Conservation (phyloP, 805 yeast genomes). For the Alloascoidea hylecoeti region DNA sequence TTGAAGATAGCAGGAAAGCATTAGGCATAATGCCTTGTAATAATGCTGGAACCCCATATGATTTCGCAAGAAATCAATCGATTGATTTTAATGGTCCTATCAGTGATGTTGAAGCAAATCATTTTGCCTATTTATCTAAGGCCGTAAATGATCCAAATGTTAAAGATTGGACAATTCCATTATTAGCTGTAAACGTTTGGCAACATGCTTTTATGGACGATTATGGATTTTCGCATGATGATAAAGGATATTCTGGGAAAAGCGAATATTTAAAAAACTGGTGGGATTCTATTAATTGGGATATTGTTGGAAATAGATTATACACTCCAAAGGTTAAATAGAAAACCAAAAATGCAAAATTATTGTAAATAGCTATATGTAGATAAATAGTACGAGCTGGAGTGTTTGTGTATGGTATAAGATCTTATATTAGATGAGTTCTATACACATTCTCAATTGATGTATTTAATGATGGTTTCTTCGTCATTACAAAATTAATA, state of each 20-base stretch:
- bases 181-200: slow-evolving; percentile 76
- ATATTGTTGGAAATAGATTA: slow-evolving; percentile 11
- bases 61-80: slow-evolving; percentile 41
- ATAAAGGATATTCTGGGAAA: too few relatives aligned
- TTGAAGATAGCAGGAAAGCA: slow-evolving; percentile 35
- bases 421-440: too few relatives aligned
- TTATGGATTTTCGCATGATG: slow-evolving; percentile 56
- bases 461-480: too few relatives aligned
- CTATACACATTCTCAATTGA: too few relatives aligned
- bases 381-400: too few relatives aligned
- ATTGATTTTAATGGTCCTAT: slow-evolving; percentile 69
- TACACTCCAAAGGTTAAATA: too few relatives aligned
- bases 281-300: slow-evolving; percentile 80
- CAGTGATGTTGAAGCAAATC: too few relatives aligned
- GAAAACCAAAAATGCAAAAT: too few relatives aligned
- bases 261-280: slow-evolving; percentile 56
- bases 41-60: slow-evolving; percentile 77
- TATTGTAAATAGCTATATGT: too few relatives aligned
- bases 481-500: too few relatives aligned
- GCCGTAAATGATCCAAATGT: slow-evolving; percentile 26
- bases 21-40: slow-evolving; percentile 72
- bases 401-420: too few relatives aligned
- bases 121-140: too few relatives aligned
- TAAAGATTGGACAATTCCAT: slow-evolving; percentile 33
- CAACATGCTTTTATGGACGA: slow-evolving; percentile 79